Base-by-base conservation (phyloP, 2,329 filamentous ascomycete species). In the Eurotiales sp. region DNA sequence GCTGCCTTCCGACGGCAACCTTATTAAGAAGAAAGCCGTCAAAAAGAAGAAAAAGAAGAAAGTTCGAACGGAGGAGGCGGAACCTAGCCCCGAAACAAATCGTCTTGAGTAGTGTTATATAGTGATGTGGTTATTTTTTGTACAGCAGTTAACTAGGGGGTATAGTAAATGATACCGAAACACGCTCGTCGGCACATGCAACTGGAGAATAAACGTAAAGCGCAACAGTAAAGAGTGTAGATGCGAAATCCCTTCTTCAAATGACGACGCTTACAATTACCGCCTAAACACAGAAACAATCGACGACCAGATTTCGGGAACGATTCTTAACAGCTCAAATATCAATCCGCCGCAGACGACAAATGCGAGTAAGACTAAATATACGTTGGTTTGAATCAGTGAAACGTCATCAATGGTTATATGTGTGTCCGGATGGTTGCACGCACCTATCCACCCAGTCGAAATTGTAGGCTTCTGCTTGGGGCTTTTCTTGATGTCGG, bases 341-440 rank as follows among this genome's bases (percentile, higher is more conserved):
- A 83, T 59, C 17, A 85, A 61, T 21, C 82, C 82, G 36, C 82
- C 83, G 61, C 78, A 79, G 43, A 86, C 73, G 49, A 84, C 78
- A 64, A 86, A 85, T n/a, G 77, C 76, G 47, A 86, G 75, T 29
- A 84, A 53, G 45, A 79, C 82, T 85, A 45, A 43, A 32, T 1
- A 17, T n/a, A n/a, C n/a, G n/a, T 15, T 17, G 6, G 10, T n/a
- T 36, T 8, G 14, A 10, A 40, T 43, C 32, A 65, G 52, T 62
- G 58, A 22, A 15, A 27, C 17, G 8, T 34, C 42, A 15, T 46
- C 40, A 46, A 42, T 8, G 15, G 29, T 37, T 8, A 4, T 8
- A 7, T 37, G 21, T 12, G 17, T 29, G 32, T n/a, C 23, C n/a
- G 25, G 14, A 23, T 50, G 7, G n/a, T 15, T 17, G 19, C n/a